A percentile compares a stretch with the other conserved stretches of the same genome.
phyloP scores from a whole-genome alignment of 805 yeast species.

The Schwanniomyces polymorphus region DNA sequence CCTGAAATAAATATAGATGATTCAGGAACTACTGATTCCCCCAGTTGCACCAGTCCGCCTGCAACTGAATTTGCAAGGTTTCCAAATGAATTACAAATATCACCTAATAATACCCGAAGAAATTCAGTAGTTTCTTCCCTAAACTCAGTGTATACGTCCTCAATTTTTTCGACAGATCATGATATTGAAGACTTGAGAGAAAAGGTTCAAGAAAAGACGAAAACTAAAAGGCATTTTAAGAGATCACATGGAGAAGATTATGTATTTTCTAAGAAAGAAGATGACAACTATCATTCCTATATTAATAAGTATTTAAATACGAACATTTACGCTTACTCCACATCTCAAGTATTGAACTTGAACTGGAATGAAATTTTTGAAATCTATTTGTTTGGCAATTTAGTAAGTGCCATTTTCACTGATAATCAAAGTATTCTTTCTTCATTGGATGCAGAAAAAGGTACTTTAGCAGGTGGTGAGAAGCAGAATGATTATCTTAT shows the following conservation, averaged over 20 bases:
- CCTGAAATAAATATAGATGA: background rate
- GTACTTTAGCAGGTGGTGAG: background rate
- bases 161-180: background rate
- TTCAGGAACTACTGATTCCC: background rate
- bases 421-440: background rate
- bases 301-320: conserved; percentile 1
- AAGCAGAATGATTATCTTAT: conserved; percentile 7
- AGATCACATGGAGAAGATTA: background rate
- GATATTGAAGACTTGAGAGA: background rate
- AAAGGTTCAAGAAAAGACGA: too few relatives aligned
- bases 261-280: background rate
- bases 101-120: background rate
- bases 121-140: background rate
- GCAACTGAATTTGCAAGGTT: background rate
- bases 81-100: background rate
- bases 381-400: conserved; percentile 18
- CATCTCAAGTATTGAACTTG: conserved; percentile 5
- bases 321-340: conserved; percentile 3
- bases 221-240: conserved; percentile 1
- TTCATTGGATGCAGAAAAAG: background rate
- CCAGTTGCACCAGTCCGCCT: background rate
- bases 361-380: conserved; percentile 18
- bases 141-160: conserved; percentile 1
- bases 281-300: conserved; percentile 3
- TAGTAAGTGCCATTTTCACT: conserved; percentile 11